Evolutionary conservation across 2,329 filamentous ascomycete species (phyloP), one percentile per base, ranked within the genome.

Genomic region (Trichoderma citrinoviride): DNA sequence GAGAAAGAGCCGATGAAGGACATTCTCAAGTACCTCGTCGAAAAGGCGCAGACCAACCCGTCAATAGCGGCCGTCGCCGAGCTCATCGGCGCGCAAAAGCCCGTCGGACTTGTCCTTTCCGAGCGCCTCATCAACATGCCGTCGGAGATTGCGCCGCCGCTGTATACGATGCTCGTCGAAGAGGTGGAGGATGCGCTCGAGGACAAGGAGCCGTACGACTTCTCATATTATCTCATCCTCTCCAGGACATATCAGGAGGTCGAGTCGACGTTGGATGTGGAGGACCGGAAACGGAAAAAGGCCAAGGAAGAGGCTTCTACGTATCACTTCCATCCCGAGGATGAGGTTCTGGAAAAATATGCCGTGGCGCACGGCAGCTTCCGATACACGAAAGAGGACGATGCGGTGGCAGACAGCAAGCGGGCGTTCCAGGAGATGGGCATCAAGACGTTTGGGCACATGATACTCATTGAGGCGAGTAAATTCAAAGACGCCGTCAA

Each of bases 101-200:
- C 92, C 63, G 85, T 97, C 64, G 95, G 93, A 3, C 81, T 99
- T 17, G 85, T 99, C 29, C 82, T 99, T n/a, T 91, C 92, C 2
- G 95, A 99, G 77, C 88, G 94, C 23, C 83, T 98, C 72, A 93
- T 99, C 81, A 99, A 99, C 80, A 93, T 97, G 82, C 95, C 95
- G n/a, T 83, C 91, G 17, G 92, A 98, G 77, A 88, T 97, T 68
- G 87, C 93, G 15, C 94, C 95, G 33, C 94, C 95, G 4, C 90
- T 98, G 87, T 98, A 97, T 83, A 87, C 85, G 57, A 97, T 97
- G 92, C 85, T 99, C 57, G 81, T 91, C 55, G 93, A 98, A 74
- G 95, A 99, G 82, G 88, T 99, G 57, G 84, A 90, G 72, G 93
- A 90, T 74, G 95, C 95, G 1, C 81, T 97, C 3, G 89, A 96